A percentile compares a stretch with the other conserved stretches of the same genome.
These are phyloP conservation scores for Termitomyces sp. DNA, from an alignment of 768 basidiomycete genomes.

Conservation along the genomic window DNA sequence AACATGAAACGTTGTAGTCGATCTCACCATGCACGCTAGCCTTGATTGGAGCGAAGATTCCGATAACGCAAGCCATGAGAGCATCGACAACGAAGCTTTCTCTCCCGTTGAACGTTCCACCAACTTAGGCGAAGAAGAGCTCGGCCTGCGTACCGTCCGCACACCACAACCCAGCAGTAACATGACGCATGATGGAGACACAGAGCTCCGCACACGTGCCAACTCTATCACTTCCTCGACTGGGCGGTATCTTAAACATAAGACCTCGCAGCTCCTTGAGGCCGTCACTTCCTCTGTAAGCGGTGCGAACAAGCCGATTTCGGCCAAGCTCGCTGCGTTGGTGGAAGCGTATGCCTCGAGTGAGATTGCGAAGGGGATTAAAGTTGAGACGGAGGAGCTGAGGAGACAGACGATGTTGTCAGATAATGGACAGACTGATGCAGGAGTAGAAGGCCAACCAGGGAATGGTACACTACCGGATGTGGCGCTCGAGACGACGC, in stretches of 20 bases:
- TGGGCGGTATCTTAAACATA: constrained; percentile 57
- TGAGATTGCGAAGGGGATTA: constrained; percentile 58
- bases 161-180: constrained; percentile 30
- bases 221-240: constrained; percentile 41
- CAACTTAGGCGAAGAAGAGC: constrained; percentile 69
- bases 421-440: constrained; percentile 25
- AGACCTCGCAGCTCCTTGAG: constrained; percentile 72
- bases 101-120: constrained; percentile 31
- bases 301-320: constrained; percentile 30
- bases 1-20: constrained; percentile 41
- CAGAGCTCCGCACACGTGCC: constrained; percentile 48
- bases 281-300: constrained; percentile 39
- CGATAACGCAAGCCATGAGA: constrained; percentile 22
- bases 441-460: constrained; percentile 11
- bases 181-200: constrained; percentile 38
- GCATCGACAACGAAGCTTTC: constrained; percentile 14
- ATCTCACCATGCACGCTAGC: constrained; percentile 64
- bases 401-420: constrained; percentile 29
- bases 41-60: constrained; percentile 33
- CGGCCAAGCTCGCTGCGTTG: constrained; percentile 66
- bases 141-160: constrained; percentile 45
- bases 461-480: constrained; percentile 53
- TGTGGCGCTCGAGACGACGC: constrained; percentile 61
- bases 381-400: constrained; percentile 55
- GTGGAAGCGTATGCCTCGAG: constrained; percentile 71